Base-by-base conservation (phyloP, 1,139 yeast species). In the Candida sp. region DNA sequence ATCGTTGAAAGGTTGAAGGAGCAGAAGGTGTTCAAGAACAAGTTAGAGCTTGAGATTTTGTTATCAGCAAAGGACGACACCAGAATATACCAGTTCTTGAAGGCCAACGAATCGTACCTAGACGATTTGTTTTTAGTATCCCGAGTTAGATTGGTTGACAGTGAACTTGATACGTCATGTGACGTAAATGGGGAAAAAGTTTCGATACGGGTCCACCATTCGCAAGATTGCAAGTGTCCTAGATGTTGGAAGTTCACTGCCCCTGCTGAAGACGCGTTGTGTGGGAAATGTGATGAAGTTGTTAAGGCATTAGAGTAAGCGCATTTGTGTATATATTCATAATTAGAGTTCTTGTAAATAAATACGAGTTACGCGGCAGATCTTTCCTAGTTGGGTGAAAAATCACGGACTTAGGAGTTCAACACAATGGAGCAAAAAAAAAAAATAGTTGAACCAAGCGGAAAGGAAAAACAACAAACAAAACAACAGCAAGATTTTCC, bases 211-310 rank as follows among this genome's bases (percentile, higher is more conserved):
- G 39, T 49, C 25, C 35, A 49, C 49, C 49, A 49, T 46, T 48
- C 60, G 46, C 32, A 68, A 0, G 63, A 70, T 4, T 69, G 71
- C 48, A 91, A 91, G 62, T 94, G 99, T 66, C 96, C 97, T 2
- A 80, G 99, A 63, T 94, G 99, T 68, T 94, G 99, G 99, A 90
- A 90, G 62, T 85, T 72, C 62, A 81, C 82, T 12, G 76, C 96
- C 0, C 66, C 65, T 0, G 61, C 57, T 0, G 84, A 78, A 43
- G 84, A 83, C 12, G 63, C 65, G 2, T 73, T 93, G 32, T 94
- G 99, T 66, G 52, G 53, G 0, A 81, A 96, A 58, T 93, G 98
- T 70, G 83, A 80, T 7, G 48, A 56, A 0, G 78, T 72, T 22
- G 59, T 61, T 17, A 39, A 48, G 3, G 12, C 42, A 30, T 47